Evolutionary conservation across 2,329 filamentous ascomycete species (phyloP).

Genomic region (Diaporthe nobilis): DNA sequence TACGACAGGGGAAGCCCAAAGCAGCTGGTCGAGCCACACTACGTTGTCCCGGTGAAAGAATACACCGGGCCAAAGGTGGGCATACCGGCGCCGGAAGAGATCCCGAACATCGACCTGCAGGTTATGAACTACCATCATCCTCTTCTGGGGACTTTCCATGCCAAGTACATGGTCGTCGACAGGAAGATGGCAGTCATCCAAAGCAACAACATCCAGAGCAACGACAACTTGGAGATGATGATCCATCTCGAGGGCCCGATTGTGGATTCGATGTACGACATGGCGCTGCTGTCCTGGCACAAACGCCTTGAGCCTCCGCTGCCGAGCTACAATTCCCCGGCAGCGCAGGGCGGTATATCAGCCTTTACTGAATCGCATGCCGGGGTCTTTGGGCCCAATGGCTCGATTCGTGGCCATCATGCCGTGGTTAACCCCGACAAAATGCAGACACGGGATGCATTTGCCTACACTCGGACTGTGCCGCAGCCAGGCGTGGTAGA

Average conservation of each 20-base stretch:
- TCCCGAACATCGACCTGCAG: slow-evolving; percentile 79
- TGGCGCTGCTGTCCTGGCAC: slow-evolving; percentile 80
- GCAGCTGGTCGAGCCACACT: slow-evolving; percentile 77
- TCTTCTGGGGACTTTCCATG: slow-evolving; percentile 80
- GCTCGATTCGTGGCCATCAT: slow-evolving; percentile 49
- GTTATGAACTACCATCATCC: slow-evolving; percentile 81
- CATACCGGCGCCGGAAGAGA: slow-evolving; percentile 74
- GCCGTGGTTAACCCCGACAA: slow-evolving; percentile 49
- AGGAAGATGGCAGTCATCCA: slow-evolving; percentile 78
- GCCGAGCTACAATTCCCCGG: slow-evolving; percentile 67
- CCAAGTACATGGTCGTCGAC: slow-evolving; percentile 85
- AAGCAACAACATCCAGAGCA: slow-evolving; percentile 85
- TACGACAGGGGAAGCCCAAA: slow-evolving; percentile 79
- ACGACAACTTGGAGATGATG: slow-evolving; percentile 88
- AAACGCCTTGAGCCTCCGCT: slow-evolving; percentile 72
- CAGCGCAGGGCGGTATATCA: slow-evolving; percentile 52
- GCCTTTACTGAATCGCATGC: slow-evolving; percentile 47
- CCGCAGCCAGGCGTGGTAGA: slow-evolving; percentile 41
- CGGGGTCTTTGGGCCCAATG: slow-evolving; percentile 48
- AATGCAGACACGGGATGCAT: slow-evolving; percentile 42
- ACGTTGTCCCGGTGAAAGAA: slow-evolving; percentile 68
- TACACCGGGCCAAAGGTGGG: slow-evolving; percentile 71
- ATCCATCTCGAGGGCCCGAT: slow-evolving; percentile 81
- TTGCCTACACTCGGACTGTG: slow-evolving; percentile 35
- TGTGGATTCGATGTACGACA: slow-evolving; percentile 82